Conservation (phyloP, 768 basidiomycete species). For the Agaricus blazei region DNA sequence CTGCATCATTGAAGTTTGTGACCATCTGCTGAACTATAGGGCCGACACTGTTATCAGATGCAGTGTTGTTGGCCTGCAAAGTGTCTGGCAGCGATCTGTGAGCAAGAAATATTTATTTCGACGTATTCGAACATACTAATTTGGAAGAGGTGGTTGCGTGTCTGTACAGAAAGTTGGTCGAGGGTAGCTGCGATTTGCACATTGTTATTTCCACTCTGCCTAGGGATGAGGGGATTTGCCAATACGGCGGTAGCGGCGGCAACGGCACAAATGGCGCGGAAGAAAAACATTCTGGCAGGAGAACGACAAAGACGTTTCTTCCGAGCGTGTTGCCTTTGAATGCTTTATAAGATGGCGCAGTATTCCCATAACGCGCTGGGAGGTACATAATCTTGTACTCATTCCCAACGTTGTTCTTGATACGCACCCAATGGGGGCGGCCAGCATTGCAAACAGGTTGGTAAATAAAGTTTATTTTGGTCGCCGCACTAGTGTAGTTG, state of each 20-base stretch:
- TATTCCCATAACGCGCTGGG: constrained; percentile 4
- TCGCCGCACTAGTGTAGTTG: neutral
- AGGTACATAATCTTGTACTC: neutral
- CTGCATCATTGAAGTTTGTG: constrained; percentile 20
- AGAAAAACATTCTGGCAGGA: constrained; percentile 21
- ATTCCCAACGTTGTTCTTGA: constrained; percentile 5
- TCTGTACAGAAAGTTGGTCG: constrained; percentile 18
- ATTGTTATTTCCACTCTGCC: constrained; percentile 30
- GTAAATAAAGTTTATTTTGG: constrained; percentile 1
- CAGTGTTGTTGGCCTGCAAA: constrained; percentile 24
- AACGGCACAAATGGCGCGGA: constrained; percentile 23
- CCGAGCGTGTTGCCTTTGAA: neutral
- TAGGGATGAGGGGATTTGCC: constrained; percentile 22
- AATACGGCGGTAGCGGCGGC: constrained; percentile 21
- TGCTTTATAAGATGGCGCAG: constrained; percentile 2
- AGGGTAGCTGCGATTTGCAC: constrained; percentile 21
- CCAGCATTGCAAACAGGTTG: constrained; percentile 8
- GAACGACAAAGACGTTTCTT: neutral
- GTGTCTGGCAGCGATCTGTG: constrained; percentile 15
- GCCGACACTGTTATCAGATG: constrained; percentile 24
- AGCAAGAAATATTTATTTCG: neutral
- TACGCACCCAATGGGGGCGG: constrained; percentile 5
- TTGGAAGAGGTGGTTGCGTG: constrained; percentile 18
- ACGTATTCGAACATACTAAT: constrained; percentile 19
- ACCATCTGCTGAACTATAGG: constrained; percentile 21